Percentiles rank a stretch among this genome's conserved stretches.
Conservation (phyloP, 2,329 filamentous ascomycete genomes). For the Pseudogymnoascus sp. region DNA sequence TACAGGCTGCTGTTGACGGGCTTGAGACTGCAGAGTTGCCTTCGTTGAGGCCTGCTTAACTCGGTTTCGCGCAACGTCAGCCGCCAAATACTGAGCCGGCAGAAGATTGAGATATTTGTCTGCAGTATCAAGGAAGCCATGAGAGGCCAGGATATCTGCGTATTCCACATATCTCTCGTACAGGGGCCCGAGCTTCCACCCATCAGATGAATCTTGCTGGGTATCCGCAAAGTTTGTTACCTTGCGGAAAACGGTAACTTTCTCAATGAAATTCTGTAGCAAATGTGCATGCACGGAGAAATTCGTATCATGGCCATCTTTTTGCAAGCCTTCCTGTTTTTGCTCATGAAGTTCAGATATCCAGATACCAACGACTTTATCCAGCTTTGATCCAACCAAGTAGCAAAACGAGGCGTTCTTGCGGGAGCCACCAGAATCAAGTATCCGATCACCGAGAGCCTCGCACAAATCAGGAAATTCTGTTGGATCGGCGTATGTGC, state of each 20-base stretch:
- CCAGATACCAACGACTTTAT: conserved; percentile 96
- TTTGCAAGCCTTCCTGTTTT: conserved; percentile 66
- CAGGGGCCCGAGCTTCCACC: conserved; percentile 81
- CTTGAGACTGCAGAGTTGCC: conserved; percentile 33
- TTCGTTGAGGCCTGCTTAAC: conserved; percentile 78
- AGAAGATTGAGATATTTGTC: conserved; percentile 88
- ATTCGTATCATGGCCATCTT: conserved; percentile 63
- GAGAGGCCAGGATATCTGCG: conserved; percentile 84
- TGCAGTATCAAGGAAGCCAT: conserved; percentile 78
- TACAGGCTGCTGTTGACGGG: conserved; percentile 28
- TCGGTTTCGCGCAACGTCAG: conserved; percentile 77
- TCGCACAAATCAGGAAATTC: conserved; percentile 96
- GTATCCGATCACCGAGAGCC: conserved; percentile 82
- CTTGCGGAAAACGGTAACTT: conserved; percentile 92
- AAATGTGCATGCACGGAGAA: conserved; percentile 88
- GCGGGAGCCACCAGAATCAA: conserved; percentile 61
- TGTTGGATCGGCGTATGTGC: conserved; percentile 84
- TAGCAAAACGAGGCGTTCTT: conserved; percentile 97
- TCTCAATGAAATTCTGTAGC: conserved; percentile 92
- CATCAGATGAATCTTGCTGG: conserved; percentile 62
- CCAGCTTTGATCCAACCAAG: conserved; percentile 87
- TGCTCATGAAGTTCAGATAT: conserved; percentile 79
- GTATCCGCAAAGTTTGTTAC: conserved; percentile 85
- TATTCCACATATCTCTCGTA: conserved; percentile 98
- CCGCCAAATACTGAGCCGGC: conserved; percentile 74